These are phyloP conservation scores for Metschnikowia gelsemii DNA, from an alignment of 805 yeast genomes.

Conservation along the genomic window DNA sequence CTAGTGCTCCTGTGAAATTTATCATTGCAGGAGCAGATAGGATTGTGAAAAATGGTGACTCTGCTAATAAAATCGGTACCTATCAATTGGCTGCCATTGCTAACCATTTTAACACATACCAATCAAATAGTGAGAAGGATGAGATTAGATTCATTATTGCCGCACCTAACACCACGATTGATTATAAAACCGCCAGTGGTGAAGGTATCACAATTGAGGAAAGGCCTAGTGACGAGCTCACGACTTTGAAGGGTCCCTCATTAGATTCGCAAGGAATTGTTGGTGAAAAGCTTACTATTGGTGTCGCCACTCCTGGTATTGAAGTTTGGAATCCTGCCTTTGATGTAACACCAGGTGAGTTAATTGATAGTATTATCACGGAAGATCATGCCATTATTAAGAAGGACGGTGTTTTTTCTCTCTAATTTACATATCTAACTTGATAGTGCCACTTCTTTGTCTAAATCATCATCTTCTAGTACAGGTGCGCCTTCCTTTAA, in stretches of 20 bases:
- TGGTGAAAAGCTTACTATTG: constrained; percentile 52
- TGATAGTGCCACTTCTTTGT: not conserved
- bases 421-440: constrained; percentile 6
- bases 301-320: constrained; percentile 82
- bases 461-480: constrained; percentile 1
- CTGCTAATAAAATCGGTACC: constrained; percentile 96
- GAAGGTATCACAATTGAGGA: constrained; percentile 81
- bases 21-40: constrained; percentile 95
- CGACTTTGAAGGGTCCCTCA: constrained; percentile 63
- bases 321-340: constrained; percentile 95
- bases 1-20: constrained; percentile 70
- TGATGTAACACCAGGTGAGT: constrained; percentile 82
- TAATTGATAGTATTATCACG: constrained; percentile 87
- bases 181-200: constrained; percentile 63
- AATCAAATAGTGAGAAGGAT: constrained; percentile 26
- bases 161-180: constrained; percentile 93
- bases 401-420: constrained; percentile 12
- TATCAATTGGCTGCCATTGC: constrained; percentile 81
- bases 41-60: constrained; percentile 88
- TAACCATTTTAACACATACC: constrained; percentile 40
- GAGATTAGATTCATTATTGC: constrained; percentile 85
- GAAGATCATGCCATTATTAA: constrained; percentile 47
- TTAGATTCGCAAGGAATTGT: constrained; percentile 27
- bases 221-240: constrained; percentile 78
- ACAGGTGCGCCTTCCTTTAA: not conserved